A percentile compares a stretch with the other conserved stretches of the same genome.
Evolutionary conservation across 306 rosid genomes (phyloP).

Genomic region (Cucurbita argyrosperma): DNA sequence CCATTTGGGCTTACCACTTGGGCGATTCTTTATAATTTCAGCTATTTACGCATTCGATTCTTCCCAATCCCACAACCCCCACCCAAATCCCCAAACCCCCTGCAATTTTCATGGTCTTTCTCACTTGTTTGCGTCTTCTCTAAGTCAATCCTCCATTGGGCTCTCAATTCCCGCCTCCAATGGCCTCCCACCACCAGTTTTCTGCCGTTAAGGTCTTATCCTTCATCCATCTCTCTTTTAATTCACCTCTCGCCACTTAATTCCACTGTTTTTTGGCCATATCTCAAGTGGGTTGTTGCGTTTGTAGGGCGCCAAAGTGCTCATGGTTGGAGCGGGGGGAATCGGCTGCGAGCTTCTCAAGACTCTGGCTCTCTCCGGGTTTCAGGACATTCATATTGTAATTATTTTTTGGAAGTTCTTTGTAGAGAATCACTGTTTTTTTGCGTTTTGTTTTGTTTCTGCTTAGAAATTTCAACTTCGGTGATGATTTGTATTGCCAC

Average conservation of each 20-base stretch:
- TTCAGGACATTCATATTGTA: conserved; percentile 87
- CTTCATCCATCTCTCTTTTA: neutral
- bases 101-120: neutral
- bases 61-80: neutral
- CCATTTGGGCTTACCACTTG: neutral
- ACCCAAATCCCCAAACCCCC: neutral
- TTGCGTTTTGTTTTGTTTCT: neutral
- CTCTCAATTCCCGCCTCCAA: conserved; percentile 17
- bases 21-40: neutral
- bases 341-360: conserved; percentile 97
- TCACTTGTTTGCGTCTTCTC: conserved; percentile 4
- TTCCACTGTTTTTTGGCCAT: neutral
- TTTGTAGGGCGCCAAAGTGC: conserved; percentile 70
- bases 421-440: neutral
- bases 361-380: conserved; percentile 91
- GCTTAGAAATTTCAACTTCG: neutral
- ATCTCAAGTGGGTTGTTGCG: neutral
- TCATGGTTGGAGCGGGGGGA: conserved; percentile 99
- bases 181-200: conserved; percentile 45
- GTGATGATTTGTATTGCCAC: neutral
- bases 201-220: conserved; percentile 35
- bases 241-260: neutral
- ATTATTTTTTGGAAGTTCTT: neutral
- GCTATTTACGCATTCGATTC: neutral
- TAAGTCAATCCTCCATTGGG: neutral